Conservation (phyloP, 1,284 basidiomycete species). For the Sanghuangporus weigelae region DNA sequence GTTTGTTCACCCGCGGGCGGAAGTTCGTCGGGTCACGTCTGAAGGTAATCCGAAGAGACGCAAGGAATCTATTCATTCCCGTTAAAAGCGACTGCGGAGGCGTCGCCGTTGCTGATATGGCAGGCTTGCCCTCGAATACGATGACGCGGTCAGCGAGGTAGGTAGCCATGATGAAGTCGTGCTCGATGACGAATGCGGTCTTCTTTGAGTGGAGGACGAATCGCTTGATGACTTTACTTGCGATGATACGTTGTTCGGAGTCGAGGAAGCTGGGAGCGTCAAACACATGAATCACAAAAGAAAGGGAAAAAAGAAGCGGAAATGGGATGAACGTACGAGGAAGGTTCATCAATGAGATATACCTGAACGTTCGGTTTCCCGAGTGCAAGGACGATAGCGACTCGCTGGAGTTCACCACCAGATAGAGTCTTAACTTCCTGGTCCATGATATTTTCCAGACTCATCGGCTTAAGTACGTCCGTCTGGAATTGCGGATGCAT, state of each 20-base stretch:
- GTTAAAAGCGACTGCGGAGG: conserved; percentile 83
- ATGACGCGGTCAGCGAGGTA: conserved; percentile 97
- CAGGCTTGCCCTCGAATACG: conserved; percentile 87
- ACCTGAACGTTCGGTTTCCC: conserved; percentile 80
- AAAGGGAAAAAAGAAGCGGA: neutral
- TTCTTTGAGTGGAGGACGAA: conserved; percentile 94
- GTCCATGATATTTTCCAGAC: conserved; percentile 86
- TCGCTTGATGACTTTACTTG: conserved; percentile 94
- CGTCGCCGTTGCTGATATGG: conserved; percentile 77
- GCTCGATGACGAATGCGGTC: conserved; percentile 96
- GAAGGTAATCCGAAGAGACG: conserved; percentile 93
- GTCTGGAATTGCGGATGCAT: conserved; percentile 98
- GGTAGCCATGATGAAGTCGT: conserved; percentile 97
- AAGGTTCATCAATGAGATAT: conserved; percentile 86
- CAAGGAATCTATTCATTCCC: conserved; percentile 91
- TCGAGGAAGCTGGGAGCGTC: conserved; percentile 72
- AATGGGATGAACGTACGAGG: conserved; percentile 40
- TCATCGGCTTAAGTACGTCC: conserved; percentile 96
- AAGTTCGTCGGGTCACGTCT: conserved; percentile 94
- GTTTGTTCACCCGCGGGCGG: conserved; percentile 91
- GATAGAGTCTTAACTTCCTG: conserved; percentile 95
- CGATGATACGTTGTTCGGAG: conserved; percentile 97
- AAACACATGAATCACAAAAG: conserved; percentile 2
- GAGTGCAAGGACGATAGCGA: conserved; percentile 88
- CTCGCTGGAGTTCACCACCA: conserved; percentile 94